Base-by-base conservation (phyloP, 2,329 filamentous ascomycete species). In the Colletotrichum sp. region DNA sequence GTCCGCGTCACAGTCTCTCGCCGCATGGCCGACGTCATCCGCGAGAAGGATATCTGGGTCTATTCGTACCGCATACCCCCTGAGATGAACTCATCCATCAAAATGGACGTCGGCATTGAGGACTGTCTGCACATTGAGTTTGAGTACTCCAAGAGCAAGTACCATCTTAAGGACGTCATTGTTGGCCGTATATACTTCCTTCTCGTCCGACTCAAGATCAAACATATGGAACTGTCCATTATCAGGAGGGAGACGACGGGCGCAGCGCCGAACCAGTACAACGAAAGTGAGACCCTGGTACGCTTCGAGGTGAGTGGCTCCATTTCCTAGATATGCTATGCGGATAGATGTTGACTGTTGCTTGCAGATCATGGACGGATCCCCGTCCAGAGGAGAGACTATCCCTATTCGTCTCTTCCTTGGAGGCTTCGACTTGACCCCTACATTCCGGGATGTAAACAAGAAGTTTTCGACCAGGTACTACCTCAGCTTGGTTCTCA, bases 21-120 rank as follows among this genome's bases (percentile, higher is more conserved):
- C 82, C 93, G 97, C 84, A 99, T 99, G 96, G 95, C 96, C 81
- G 97, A 99, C 84, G 96, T 99, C 74, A 95, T 99, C 82, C 94
- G 98, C 81, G 98, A 99, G 88, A 99, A 99, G 91, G 98, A 99
- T 86, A 94, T 99, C 79, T 99, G 98, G 98, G 98, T 99, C 72
- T 99, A 99, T 89, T 97, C 94, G 78, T 99, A 99, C 90, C 93
- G 96, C 85, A 96, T 99, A 89, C 96, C 97, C 24, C 97, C 97
- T 21, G 97, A 99, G 91, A 98, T 96, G 86, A 99, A 99, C 89
- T 96, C 93, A 87, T 96, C 95, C 80, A 99, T 99, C 90, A 99
- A 99, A 91, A 99, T 99, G 97, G 97, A 99, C 84, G 97, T 99
- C 76, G 97, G 97, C 74, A 99, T 99, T 83, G 97, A 99, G 88